Evolutionary conservation across 345 rosid genomes (phyloP).

Genomic region (Pistacia vera): DNA sequence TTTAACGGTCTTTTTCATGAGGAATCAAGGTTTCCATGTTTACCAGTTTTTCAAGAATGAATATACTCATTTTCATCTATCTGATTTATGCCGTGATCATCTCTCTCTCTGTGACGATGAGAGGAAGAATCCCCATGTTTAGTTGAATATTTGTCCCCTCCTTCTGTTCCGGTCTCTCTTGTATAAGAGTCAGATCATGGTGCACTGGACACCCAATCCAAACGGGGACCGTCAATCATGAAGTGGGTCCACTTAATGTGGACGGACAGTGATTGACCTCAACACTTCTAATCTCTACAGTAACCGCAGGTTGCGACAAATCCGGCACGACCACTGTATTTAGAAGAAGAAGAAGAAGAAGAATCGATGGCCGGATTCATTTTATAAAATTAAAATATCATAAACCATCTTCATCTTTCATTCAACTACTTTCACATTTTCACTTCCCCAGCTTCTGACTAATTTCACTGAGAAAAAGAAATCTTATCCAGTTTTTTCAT

Average conservation of each 20-base stretch:
- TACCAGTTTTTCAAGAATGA: no score
- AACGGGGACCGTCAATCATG: constrained; percentile 15
- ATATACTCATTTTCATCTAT: constrained; percentile 17
- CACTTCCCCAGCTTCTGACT: background rate
- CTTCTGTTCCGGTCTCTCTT: constrained; percentile 32
- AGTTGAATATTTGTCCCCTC: constrained; percentile 15
- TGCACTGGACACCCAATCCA: constrained; percentile 4
- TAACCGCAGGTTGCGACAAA: constrained; percentile 30
- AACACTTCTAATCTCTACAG: constrained; percentile 1
- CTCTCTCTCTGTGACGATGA: constrained; percentile 29
- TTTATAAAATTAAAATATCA: no score
- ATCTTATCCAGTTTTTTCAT: no score
- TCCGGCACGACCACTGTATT: constrained; percentile 5
- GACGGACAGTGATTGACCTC: constrained; percentile 13
- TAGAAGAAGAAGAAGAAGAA: background rate
- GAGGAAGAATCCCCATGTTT: constrained; percentile 34
- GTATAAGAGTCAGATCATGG: constrained; percentile 28
- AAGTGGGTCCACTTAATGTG: constrained; percentile 5
- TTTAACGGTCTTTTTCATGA: no score
- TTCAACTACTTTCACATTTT: background rate
- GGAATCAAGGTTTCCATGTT: no score
- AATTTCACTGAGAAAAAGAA: background rate
- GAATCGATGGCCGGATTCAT: background rate
- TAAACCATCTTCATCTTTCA: background rate
- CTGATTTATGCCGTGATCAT: constrained; percentile 28